Conservation (phyloP, 345 rosid genomes). For the Pugionium dolabratum region DNA sequence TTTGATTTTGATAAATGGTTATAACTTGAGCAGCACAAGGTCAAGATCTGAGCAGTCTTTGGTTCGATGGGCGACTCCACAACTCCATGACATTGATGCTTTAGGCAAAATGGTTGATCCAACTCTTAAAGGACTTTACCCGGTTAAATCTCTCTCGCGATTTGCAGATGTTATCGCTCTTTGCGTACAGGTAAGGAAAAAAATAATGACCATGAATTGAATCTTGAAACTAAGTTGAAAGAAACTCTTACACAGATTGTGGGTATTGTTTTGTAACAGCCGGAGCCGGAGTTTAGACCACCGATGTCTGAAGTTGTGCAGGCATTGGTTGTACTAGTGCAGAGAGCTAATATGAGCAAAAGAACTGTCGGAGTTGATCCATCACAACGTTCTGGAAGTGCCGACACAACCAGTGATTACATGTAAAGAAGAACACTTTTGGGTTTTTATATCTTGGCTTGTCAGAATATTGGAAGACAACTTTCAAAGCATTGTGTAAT, state of each 20-base stretch:
- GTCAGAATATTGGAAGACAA: background rate
- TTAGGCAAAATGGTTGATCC: constrained; percentile 95
- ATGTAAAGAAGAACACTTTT: constrained; percentile 32
- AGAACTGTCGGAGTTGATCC: constrained; percentile 73
- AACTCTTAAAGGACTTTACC: constrained; percentile 85
- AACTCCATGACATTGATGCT: constrained; percentile 98
- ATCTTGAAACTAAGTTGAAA: background rate
- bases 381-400: constrained; percentile 33
- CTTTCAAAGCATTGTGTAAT: constrained; percentile 14
- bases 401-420: constrained; percentile 38
- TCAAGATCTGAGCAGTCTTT: constrained; percentile 87
- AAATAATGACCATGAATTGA: background rate
- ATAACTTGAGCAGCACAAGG: constrained; percentile 61
- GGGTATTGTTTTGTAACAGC: constrained; percentile 47
- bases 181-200: constrained; percentile 99
- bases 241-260: background rate
- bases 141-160: constrained; percentile 92
- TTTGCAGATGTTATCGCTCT: constrained; percentile 98
- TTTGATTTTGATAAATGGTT: background rate
- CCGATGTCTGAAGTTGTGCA: constrained; percentile 98
- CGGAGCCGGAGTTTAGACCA: constrained; percentile 74
- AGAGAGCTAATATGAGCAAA: constrained; percentile 96
- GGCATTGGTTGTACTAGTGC: constrained; percentile 87
- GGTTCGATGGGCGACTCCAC: constrained; percentile 99
- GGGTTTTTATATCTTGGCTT: no score